Evolutionary conservation across 2,329 filamentous ascomycete species (phyloP).

Genomic region (Botrytis aclada): DNA sequence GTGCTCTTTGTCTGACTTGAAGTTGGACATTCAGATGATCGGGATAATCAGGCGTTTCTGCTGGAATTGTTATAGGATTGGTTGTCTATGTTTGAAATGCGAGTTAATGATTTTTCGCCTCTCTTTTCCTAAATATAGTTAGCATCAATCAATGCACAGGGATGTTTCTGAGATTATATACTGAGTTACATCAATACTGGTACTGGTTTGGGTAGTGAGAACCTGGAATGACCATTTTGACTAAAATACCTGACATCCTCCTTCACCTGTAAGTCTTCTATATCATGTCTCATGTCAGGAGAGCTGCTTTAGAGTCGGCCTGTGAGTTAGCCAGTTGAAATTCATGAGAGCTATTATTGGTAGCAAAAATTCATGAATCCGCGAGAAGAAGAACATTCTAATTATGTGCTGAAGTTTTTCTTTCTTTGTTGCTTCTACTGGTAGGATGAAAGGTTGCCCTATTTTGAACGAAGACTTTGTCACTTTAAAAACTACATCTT

Average conservation of each 20-base stretch:
- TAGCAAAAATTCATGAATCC: accelerated
- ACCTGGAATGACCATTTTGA: neutral
- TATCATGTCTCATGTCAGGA: neutral
- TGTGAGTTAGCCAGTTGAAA: neutral
- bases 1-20: neutral
- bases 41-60: neutral
- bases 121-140: neutral
- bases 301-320: neutral
- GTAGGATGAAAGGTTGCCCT: neutral
- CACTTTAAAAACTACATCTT: neutral
- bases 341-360: neutral
- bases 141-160: neutral
- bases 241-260: neutral
- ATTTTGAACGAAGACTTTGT: neutral
- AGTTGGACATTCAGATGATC: neutral
- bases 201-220: neutral
- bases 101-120: neutral
- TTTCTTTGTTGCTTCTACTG: neutral
- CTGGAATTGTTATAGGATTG: neutral
- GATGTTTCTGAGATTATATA: neutral
- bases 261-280: neutral
- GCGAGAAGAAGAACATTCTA: neutral
- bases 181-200: too few species aligned
- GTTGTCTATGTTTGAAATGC: neutral
- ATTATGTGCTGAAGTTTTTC: neutral